phyloP scores from a whole-genome alignment of 192 early-diverging fungal genomes.

The Coemansia furcata region DNA sequence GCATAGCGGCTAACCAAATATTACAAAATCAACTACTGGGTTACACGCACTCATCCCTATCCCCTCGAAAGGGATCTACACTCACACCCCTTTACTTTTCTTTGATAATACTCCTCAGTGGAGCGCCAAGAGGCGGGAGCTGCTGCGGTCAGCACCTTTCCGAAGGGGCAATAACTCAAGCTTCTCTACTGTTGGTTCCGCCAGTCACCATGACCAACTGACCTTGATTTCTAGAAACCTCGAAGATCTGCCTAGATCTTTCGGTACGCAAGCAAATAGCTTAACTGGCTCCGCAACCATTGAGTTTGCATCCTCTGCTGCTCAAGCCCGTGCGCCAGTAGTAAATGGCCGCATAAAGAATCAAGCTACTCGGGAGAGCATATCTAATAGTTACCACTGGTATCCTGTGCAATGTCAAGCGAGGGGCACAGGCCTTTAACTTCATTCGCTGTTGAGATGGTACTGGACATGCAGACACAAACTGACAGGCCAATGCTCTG shows the following conservation, averaged over 20 bases:
- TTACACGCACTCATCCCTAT: neutral
- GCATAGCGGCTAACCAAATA: neutral
- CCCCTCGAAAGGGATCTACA: neutral
- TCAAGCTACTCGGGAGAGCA: neutral
- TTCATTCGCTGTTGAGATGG: neutral
- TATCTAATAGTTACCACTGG: neutral
- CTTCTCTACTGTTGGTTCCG: neutral
- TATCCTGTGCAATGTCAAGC: neutral
- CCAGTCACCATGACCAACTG: neutral
- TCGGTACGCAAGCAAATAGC: neutral
- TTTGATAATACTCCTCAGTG: neutral
- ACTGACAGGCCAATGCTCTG: too few species aligned
- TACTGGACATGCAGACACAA: neutral
- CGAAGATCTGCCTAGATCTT: neutral
- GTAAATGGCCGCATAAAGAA: neutral
- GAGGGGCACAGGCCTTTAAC: neutral
- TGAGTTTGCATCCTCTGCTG: neutral
- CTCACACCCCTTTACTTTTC: neutral
- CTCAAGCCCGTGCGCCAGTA: neutral
- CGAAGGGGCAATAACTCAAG: neutral
- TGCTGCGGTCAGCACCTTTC: neutral
- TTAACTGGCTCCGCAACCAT: neutral
- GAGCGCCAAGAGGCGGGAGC: neutral
- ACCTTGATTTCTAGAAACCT: neutral
- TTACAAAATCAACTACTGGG: neutral